Evolutionary conservation across 2,329 filamentous ascomycete genomes (phyloP).

Genomic region (Colletotrichum plurivorum): DNA sequence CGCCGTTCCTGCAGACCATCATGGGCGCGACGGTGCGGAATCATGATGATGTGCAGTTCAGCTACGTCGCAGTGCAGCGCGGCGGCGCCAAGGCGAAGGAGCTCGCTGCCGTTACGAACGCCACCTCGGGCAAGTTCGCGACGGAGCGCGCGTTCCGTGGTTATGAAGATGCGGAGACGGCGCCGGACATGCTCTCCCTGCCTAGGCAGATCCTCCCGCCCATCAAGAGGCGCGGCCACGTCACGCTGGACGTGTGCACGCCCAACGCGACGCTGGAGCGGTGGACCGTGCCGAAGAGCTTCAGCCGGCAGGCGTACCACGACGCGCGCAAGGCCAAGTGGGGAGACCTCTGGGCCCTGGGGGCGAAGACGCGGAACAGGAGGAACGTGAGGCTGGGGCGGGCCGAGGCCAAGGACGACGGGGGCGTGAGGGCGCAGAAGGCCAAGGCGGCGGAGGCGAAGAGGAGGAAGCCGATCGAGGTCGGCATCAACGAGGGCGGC

Average conservation of each 20-base stretch:
- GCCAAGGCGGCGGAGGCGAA: slow-evolving; percentile 44
- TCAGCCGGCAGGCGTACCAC: slow-evolving; percentile 85
- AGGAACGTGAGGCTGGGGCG: slow-evolving; percentile 74
- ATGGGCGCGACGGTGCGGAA: slow-evolving; percentile 79
- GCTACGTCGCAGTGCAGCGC: slow-evolving; percentile 87
- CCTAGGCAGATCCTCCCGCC: slow-evolving; percentile 85
- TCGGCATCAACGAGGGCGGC: slow-evolving; percentile 52
- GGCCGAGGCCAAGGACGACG: slow-evolving; percentile 57
- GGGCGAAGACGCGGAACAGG: slow-evolving; percentile 85
- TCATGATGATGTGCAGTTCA: slow-evolving; percentile 92
- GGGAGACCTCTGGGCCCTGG: slow-evolving; percentile 96
- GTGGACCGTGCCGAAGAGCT: slow-evolving; percentile 91
- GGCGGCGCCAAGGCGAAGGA: slow-evolving; percentile 64
- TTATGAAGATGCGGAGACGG: slow-evolving; percentile 67
- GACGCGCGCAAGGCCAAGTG: slow-evolving; percentile 91
- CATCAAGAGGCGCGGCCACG: slow-evolving; percentile 89
- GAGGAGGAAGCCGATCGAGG: slow-evolving; percentile 57
- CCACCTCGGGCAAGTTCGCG: slow-evolving; percentile 61
- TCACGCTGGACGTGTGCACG: slow-evolving; percentile 92
- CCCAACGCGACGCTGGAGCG: slow-evolving; percentile 88
- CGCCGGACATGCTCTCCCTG: slow-evolving; percentile 75
- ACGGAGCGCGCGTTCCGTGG: slow-evolving; percentile 80
- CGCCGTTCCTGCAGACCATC: slow-evolving; percentile 84
- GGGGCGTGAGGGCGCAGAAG: slow-evolving; percentile 57
- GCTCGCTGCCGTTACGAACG: slow-evolving; percentile 50